Evolutionary conservation across 768 basidiomycete species (phyloP).

Genomic region (Podaxis carcinomalis): DNA sequence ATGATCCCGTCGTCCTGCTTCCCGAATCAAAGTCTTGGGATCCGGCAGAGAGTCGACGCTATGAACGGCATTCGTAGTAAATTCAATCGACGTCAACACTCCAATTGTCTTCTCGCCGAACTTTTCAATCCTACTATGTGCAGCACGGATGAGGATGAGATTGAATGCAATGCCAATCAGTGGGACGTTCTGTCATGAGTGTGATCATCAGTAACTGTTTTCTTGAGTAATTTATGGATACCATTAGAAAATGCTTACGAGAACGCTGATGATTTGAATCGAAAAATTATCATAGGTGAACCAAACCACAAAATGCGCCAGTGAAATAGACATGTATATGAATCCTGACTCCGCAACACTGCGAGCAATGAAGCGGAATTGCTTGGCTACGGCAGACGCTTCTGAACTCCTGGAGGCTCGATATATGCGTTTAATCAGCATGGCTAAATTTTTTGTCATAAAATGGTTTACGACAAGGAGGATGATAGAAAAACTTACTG

Average conservation of each 20-base stretch:
- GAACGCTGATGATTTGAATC: not conserved
- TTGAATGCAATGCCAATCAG: constrained; percentile 7
- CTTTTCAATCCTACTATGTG: not conserved
- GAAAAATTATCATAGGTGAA: not conserved
- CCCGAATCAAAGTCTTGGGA: not conserved
- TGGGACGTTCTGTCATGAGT: not conserved
- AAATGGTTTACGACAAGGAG: not conserved
- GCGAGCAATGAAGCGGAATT: constrained; percentile 6
- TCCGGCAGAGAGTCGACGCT: not conserved
- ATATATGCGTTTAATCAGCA: not conserved
- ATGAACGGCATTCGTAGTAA: not conserved
- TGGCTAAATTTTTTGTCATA: not conserved
- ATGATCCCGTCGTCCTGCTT: not conserved
- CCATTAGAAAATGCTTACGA: not conserved
- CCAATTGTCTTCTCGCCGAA: not conserved
- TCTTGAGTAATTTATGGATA: not conserved
- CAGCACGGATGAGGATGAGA: constrained; percentile 7
- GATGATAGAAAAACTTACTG: not conserved
- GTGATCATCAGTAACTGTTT: not conserved
- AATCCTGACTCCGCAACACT: constrained; percentile 1
- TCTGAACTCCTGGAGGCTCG: not conserved
- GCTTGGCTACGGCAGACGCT: not conserved
- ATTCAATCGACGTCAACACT: constrained; percentile 1
- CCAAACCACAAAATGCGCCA: constrained; percentile 10
- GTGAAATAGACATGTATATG: constrained; percentile 4